These are phyloP conservation scores for Ogataea allantospora DNA, from an alignment of 805 yeast species.

Conservation along the genomic window DNA sequence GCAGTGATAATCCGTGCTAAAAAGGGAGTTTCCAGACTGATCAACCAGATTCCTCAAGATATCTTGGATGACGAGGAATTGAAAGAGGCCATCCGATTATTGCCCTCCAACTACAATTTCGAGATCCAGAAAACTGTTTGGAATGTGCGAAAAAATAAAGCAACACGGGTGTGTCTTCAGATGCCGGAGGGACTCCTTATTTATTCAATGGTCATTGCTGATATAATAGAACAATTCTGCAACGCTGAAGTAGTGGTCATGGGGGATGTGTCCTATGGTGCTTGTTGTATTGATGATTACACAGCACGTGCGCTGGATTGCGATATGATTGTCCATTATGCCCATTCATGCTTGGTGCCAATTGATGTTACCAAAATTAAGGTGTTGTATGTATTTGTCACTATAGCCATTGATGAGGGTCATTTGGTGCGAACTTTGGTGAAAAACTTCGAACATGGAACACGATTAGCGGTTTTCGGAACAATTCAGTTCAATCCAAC, in stretches of 20 bases:
- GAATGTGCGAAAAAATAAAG: conserved; percentile 74
- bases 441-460: conserved; percentile 62
- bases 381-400: conserved; percentile 92
- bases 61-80: conserved; percentile 76
- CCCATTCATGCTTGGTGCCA: conserved; percentile 96
- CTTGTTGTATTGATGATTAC: conserved; percentile 96
- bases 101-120: conserved; percentile 92
- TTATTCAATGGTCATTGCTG: conserved; percentile 85
- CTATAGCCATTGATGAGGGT: conserved; percentile 80
- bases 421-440: conserved; percentile 78
- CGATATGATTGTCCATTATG: conserved; percentile 93
- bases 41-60: conserved; percentile 87
- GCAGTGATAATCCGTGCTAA: conserved; percentile 8
- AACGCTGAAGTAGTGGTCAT: conserved; percentile 82
- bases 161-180: conserved; percentile 86
- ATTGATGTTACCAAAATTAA: conserved; percentile 88
- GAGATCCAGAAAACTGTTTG: conserved; percentile 95
- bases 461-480: conserved; percentile 81
- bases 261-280: conserved; percentile 99
- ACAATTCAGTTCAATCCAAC: conserved; percentile 97
- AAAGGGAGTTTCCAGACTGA: conserved; percentile 28
- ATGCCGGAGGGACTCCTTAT: conserved; percentile 96
- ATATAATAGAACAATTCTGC: conserved; percentile 90
- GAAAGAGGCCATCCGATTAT: conserved; percentile 74
- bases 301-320: conserved; percentile 92